These are phyloP conservation scores for Mariannaea elegans DNA, from an alignment of 2,329 filamentous ascomycete species.

Conservation along the genomic window DNA sequence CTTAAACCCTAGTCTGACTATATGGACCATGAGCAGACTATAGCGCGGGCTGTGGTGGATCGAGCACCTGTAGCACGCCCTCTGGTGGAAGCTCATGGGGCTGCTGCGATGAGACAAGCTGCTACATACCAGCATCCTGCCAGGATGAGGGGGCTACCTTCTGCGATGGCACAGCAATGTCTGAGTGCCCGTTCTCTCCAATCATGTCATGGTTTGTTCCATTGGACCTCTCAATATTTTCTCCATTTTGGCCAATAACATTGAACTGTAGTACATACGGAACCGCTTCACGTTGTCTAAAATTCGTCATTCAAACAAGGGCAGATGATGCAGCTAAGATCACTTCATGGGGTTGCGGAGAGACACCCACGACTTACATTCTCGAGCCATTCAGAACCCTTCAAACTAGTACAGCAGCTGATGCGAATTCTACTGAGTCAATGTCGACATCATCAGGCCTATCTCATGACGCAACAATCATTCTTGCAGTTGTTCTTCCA, in stretches of 20 bases:
- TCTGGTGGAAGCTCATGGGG: not conserved
- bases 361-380: not conserved
- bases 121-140: constrained; percentile 4
- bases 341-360: constrained; percentile 10
- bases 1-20: not conserved
- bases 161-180: not conserved
- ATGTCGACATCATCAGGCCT: not conserved
- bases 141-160: constrained; percentile 1
- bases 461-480: not conserved
- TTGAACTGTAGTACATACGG: not conserved
- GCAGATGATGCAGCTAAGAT: constrained; percentile 1
- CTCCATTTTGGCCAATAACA: not conserved
- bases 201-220: constrained; percentile 8
- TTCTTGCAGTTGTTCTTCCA: constrained; percentile 2
- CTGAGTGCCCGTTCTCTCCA: not conserved
- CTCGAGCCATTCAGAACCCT: not conserved
- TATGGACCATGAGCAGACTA: not conserved
- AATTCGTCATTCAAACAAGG: not conserved
- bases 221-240: too few relatives aligned
- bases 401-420: not conserved
- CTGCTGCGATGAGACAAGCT: not conserved
- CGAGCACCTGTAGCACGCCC: not conserved
- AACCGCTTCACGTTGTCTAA: not conserved
- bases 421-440: not conserved
- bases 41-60: not conserved